Conservation (phyloP, 2,329 filamentous ascomycete species). For the Paradendryphiella salina region DNA sequence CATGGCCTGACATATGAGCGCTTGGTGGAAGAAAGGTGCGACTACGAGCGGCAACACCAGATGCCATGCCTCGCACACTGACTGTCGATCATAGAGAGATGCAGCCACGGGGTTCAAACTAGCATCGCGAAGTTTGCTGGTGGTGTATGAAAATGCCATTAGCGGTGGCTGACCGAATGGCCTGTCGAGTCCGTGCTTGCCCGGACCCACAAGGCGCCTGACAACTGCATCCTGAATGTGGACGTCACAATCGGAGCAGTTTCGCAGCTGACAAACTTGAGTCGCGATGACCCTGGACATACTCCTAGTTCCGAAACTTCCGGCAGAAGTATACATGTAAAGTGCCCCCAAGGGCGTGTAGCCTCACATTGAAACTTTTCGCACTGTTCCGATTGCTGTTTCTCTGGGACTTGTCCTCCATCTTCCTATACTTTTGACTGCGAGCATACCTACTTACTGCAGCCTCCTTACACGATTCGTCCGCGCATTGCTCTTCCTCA, state of each 20-base stretch:
- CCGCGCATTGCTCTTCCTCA: not conserved
- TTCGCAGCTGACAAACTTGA: slow-evolving; percentile 34
- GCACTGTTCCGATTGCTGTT: slow-evolving; percentile 13
- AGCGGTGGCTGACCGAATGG: slow-evolving; percentile 15
- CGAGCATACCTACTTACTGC: slow-evolving; percentile 4
- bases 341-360: slow-evolving; percentile 6
- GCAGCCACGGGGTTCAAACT: not conserved
- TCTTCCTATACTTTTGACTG: slow-evolving; percentile 5
- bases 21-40: slow-evolving; percentile 6
- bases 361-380: slow-evolving; percentile 6
- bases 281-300: slow-evolving; percentile 23
- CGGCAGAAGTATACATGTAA: slow-evolving; percentile 24
- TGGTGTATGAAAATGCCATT: slow-evolving; percentile 3
- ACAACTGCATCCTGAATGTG: slow-evolving; percentile 6
- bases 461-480: not conserved
- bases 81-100: not conserved
- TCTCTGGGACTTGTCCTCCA: slow-evolving; percentile 5
- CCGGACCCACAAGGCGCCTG: slow-evolving; percentile 13
- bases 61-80: not conserved
- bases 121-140: slow-evolving; percentile 9
- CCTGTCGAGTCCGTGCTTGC: slow-evolving; percentile 5
- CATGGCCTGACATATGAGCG: slow-evolving; percentile 11
- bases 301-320: slow-evolving; percentile 31
- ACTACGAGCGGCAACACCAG: not conserved
- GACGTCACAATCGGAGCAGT: slow-evolving; percentile 26